These are phyloP conservation scores for Thraustochytrium striatum DNA, from an alignment of 352 stramenopile species.

Conservation along the genomic window DNA sequence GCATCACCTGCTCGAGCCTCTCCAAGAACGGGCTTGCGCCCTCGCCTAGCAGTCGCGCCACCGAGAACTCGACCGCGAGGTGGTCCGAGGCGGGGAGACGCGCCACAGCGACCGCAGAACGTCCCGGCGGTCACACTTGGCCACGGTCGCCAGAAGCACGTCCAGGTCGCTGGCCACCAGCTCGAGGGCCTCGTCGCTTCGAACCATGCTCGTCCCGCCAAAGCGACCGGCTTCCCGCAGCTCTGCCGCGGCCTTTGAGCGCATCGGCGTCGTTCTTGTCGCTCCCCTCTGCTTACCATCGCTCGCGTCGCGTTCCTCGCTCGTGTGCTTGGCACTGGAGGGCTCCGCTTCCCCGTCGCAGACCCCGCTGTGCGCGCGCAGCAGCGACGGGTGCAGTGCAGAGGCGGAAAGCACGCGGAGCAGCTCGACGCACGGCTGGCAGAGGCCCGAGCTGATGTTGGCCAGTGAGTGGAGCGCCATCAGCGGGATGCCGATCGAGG, in stretches of 20 bases:
- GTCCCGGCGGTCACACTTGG: neutral
- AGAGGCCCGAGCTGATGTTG: constrained; percentile 34
- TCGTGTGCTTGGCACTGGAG: too few relatives aligned
- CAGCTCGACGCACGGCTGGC: constrained; percentile 19
- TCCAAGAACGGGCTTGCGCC: constrained; percentile 1
- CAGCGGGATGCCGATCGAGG: constrained; percentile 12
- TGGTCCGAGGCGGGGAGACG: constrained; percentile 20
- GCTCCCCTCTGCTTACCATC: too few relatives aligned
- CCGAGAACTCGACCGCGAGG: constrained; percentile 14
- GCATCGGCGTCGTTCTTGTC: neutral
- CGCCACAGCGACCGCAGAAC: constrained; percentile 37
- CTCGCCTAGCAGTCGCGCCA: neutral
- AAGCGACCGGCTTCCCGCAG: neutral
- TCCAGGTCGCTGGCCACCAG: neutral
- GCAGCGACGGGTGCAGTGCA: constrained; percentile 12
- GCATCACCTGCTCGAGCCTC: constrained; percentile 17
- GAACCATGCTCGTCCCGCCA: constrained; percentile 4
- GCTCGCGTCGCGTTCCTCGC: too few relatives aligned
- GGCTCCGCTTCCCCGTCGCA: too few relatives aligned
- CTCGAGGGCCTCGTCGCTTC: neutral
- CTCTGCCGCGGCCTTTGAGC: neutral
- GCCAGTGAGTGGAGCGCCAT: neutral
- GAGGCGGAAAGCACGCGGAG: constrained; percentile 2
- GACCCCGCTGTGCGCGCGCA: constrained; percentile 12
- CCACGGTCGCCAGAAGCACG: neutral